phyloP scores from a whole-genome alignment of 2,329 filamentous ascomycete species.

The Calonectria fujianensis region DNA sequence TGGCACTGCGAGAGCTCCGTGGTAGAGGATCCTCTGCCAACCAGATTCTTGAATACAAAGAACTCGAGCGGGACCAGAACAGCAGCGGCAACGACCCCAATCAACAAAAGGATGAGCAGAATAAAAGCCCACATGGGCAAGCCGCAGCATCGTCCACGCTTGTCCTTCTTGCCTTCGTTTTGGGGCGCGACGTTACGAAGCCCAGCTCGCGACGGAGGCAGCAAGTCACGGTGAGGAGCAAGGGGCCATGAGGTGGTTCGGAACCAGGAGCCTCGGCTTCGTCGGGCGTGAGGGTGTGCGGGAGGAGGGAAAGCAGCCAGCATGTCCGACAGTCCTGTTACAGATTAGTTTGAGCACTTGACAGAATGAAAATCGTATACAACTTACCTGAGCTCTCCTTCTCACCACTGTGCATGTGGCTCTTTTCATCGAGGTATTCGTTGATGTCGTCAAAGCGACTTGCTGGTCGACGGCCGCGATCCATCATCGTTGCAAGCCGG shows the following conservation, averaged over 20 bases:
- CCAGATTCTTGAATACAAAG: conserved; percentile 74
- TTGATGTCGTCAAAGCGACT: conserved; percentile 74
- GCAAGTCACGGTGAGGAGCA: conserved; percentile 55
- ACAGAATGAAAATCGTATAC: conserved; percentile 44
- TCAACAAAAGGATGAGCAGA: conserved; percentile 76
- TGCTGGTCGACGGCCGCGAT: conserved; percentile 82
- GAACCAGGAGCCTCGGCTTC: conserved; percentile 69
- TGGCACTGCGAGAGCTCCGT: conserved; percentile 73
- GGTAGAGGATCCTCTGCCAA: conserved; percentile 60
- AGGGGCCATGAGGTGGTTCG: conserved; percentile 70
- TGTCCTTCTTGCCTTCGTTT: conserved; percentile 57
- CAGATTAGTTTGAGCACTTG: conserved; percentile 64
- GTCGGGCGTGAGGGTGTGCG: conserved; percentile 64
- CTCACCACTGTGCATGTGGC: conserved; percentile 61
- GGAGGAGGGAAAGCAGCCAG: conserved; percentile 79
- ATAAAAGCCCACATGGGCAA: conserved; percentile 88
- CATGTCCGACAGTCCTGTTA: conserved; percentile 78
- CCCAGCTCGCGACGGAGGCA: conserved; percentile 48
- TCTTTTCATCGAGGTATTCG: conserved; percentile 69
- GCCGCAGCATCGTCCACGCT: conserved; percentile 84
- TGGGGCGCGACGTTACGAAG: conserved; percentile 46
- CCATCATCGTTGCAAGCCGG: conserved; percentile 88
- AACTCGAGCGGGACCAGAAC: conserved; percentile 85
- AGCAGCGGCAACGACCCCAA: conserved; percentile 86
- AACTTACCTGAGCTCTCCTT: conserved; percentile 63